Conservation (phyloP, 1,284 basidiomycete species). For the Pseudozyma thailandica region DNA sequence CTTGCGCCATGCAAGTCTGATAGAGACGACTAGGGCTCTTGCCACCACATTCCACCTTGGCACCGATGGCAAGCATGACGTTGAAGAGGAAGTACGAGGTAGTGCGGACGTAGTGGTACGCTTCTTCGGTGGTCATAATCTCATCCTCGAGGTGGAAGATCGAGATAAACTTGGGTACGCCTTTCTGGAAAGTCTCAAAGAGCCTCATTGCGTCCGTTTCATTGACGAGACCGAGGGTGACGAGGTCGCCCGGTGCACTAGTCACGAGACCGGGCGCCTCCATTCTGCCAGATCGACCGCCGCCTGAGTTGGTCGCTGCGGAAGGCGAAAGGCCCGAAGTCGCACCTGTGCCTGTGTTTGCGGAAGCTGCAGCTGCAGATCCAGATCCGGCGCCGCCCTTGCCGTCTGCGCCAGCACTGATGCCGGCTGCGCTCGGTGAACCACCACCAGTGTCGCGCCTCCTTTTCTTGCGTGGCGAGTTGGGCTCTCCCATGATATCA, state of each 20-base stretch:
- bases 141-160: slow-evolving; percentile 92
- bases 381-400: slow-evolving; percentile 9
- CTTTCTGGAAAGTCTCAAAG: slow-evolving; percentile 66
- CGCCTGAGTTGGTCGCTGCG: slow-evolving; percentile 1
- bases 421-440: slow-evolving; percentile 9
- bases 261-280: slow-evolving; percentile 44
- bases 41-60: slow-evolving; percentile 88
- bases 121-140: slow-evolving; percentile 87
- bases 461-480: slow-evolving; percentile 29
- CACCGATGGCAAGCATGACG: slow-evolving; percentile 86
- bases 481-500: slow-evolving; percentile 1
- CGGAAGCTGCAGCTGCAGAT: neutral
- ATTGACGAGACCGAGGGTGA: slow-evolving; percentile 72
- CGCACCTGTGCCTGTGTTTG: neutral
- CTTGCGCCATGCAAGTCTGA: slow-evolving; percentile 89
- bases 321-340: slow-evolving; percentile 23
- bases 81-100: slow-evolving; percentile 93
- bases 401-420: slow-evolving; percentile 1
- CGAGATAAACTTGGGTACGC: slow-evolving; percentile 81
- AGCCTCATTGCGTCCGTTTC: slow-evolving; percentile 77
- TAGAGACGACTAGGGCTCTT: slow-evolving; percentile 84
- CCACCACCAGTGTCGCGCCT: slow-evolving; percentile 14
- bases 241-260: slow-evolving; percentile 31
- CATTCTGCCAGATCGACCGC: slow-evolving; percentile 36
- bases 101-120: slow-evolving; percentile 74